Percentiles rank a stretch among this genome's conserved stretches.
Evolutionary conservation across 1,139 yeast species (phyloP).

Genomic region (Lodderomyces pseudojiufengensis): DNA sequence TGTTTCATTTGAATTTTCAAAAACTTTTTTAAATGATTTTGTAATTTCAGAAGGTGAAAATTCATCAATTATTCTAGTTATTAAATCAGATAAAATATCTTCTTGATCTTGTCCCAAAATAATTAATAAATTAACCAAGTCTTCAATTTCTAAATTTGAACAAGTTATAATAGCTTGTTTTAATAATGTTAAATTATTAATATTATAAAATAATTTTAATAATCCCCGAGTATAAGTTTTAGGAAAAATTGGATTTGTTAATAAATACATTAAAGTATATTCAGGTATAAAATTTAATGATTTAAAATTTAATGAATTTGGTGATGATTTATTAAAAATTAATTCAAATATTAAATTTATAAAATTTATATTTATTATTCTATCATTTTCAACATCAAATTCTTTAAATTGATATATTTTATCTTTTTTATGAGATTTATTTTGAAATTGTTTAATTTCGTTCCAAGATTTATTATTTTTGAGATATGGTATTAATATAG

Average conservation of each 20-base stretch:
- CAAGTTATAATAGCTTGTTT: constrained; percentile 82
- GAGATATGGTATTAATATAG: constrained; percentile 30
- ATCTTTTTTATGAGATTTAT: constrained; percentile 12
- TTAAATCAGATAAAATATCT: constrained; percentile 65
- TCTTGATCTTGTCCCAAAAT: constrained; percentile 41
- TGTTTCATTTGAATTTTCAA: constrained; percentile 27
- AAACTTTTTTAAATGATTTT: constrained; percentile 21
- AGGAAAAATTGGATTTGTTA: constrained; percentile 88
- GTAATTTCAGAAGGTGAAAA: constrained; percentile 50
- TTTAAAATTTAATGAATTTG: constrained; percentile 17
- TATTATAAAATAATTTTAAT: constrained; percentile 39
- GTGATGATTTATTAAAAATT: constrained; percentile 31
- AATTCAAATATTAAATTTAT: constrained; percentile 46
- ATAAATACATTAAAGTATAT: constrained; percentile 61
- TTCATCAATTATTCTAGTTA: constrained; percentile 63
- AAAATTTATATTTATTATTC: constrained; percentile 61
- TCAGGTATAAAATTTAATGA: constrained; percentile 46
- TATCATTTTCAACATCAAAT: constrained; percentile 65
- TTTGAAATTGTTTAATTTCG: constrained; percentile 18
- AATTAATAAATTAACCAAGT: constrained; percentile 56
- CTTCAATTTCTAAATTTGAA: constrained; percentile 61
- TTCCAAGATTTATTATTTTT: constrained; percentile 27
- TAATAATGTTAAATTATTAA: constrained; percentile 54
- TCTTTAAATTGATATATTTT: constrained; percentile 27
- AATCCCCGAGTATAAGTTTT: constrained; percentile 52